Base-by-base conservation (phyloP, 139 green algal species). In the Coccomyxa sp. region DNA sequence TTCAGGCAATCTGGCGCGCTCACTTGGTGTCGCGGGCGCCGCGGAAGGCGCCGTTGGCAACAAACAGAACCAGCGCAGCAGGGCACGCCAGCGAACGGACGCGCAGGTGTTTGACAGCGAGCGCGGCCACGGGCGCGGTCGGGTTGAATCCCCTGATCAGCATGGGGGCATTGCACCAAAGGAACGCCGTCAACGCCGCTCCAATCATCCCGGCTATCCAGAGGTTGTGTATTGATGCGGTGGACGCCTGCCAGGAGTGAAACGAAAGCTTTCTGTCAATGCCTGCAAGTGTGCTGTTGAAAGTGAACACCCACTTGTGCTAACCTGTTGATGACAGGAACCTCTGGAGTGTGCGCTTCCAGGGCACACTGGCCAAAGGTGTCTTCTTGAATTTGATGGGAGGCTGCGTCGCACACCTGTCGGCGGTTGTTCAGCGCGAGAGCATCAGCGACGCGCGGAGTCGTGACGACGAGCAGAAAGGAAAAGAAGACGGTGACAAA, bases 381-480 rank as follows among this genome's bases (percentile, higher is more conserved):
- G 38, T 11, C 38, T 51, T 51, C 3, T 51, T 7, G 7, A 51
- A 3, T 51, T 51, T 51, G 38, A 51, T 51, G 38, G n/a, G 3
- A 51, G 38, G 38, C 38, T 51, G 38, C 38, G 3, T 7, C 3
- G 38, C 38, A 51, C 38, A 91, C 87, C 68, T 86, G 58, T 25
- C 82, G 25, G 10, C 14, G 60, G 77, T 92, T 79, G 30, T 85
- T 76, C 38, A 86, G 79, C 0, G 85, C 88, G n/a, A 89, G 78
- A 17, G 92, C 92, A 25, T 81, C 86, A 13, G 90, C 92, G 14
- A 95, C 88, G 45, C 89, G 86, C 7, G 92, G 90, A 9, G 88
- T 91, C 11, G 88, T 93, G 18, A 93, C 86, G 76, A 94, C 91
- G 13, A 92, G 83, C 78, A 95, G 76, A 80, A 95, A 95, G 23